Conservation (phyloP, 352 stramenopile species). For the Albugo laibachii region DNA sequence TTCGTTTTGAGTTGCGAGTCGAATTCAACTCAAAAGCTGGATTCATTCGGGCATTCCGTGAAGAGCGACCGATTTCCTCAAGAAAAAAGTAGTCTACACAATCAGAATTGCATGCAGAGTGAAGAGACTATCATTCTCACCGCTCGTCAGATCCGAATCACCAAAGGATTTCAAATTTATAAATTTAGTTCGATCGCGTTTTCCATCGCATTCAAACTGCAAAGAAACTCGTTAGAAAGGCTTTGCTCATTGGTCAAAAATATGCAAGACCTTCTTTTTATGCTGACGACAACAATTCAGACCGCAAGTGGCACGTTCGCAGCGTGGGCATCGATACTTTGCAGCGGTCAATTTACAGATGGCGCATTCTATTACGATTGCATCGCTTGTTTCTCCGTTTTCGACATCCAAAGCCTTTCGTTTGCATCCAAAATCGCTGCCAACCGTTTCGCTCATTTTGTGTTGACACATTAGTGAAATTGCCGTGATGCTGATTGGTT, state of each 20-base stretch:
- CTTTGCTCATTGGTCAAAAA: neutral
- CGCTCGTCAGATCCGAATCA: slow-evolving; percentile 57
- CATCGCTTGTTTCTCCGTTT: neutral
- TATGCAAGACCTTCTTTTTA: slow-evolving; percentile 40
- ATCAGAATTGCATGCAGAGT: neutral
- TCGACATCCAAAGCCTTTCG: too few species aligned
- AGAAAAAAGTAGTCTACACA: slow-evolving; percentile 52
- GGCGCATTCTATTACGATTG: slow-evolving; percentile 13
- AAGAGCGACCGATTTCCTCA: slow-evolving; percentile 39
- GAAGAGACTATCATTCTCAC: slow-evolving; percentile 7
- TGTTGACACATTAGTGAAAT: too few species aligned
- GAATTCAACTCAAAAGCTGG: slow-evolving; percentile 15
- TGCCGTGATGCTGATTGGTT: too few species aligned
- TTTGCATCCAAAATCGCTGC: too few species aligned
- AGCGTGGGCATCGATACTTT: slow-evolving; percentile 75
- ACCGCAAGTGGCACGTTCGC: slow-evolving; percentile 68
- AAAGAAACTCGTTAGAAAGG: neutral
- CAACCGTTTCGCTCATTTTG: too few species aligned
- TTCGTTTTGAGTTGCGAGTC: slow-evolving; percentile 5
- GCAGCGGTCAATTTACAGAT: slow-evolving; percentile 24
- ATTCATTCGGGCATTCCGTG: slow-evolving; percentile 24
- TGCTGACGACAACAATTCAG: slow-evolving; percentile 54
- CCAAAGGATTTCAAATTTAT: slow-evolving; percentile 48
- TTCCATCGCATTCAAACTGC: slow-evolving; percentile 59
- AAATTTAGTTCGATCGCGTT: slow-evolving; percentile 69